Conservation (phyloP, 192 early-diverging fungal species). For the Backusella macrospora region DNA sequence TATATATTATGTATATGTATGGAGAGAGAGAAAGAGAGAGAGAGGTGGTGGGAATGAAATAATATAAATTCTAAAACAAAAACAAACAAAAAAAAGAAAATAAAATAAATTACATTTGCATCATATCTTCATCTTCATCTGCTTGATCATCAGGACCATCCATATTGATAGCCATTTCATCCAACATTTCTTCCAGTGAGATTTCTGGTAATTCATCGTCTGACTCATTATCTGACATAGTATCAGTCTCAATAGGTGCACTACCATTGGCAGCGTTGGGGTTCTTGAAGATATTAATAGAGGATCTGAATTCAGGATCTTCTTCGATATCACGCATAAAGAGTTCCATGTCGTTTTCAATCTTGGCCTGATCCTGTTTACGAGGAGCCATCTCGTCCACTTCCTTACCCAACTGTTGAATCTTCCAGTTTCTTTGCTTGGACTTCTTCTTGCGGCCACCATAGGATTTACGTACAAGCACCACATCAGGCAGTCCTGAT, state of each 20-base stretch:
- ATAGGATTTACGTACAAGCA: conserved; percentile 92
- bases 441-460: conserved; percentile 86
- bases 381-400: conserved; percentile 80
- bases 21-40: not conserved
- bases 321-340: conserved; percentile 99
- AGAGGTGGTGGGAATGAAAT: not conserved
- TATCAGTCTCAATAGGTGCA: conserved; percentile 32
- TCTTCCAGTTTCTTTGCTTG: conserved; percentile 88
- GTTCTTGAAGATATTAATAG: conserved; percentile 92
- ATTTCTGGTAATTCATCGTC: conserved; percentile 90
- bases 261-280: conserved; percentile 22
- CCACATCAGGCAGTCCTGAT: conserved; percentile 79
- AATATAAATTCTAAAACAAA: conserved; percentile 14
- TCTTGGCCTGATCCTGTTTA: conserved; percentile 76
- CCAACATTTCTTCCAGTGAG: conserved; percentile 88
- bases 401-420: conserved; percentile 87
- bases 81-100: not conserved
- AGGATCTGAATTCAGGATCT: conserved; percentile 93
- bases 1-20: not conserved
- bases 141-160: conserved; percentile 54
- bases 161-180: conserved; percentile 81
- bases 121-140: conserved; percentile 39
- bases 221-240: conserved; percentile 46
- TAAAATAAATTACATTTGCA: conserved; percentile 29
- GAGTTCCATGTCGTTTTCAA: conserved; percentile 90